Percentiles rank a stretch among this genome's conserved stretches.
These are phyloP conservation scores for Penicillium janthinellum DNA, from an alignment of 2,329 filamentous ascomycete species.

Conservation along the genomic window DNA sequence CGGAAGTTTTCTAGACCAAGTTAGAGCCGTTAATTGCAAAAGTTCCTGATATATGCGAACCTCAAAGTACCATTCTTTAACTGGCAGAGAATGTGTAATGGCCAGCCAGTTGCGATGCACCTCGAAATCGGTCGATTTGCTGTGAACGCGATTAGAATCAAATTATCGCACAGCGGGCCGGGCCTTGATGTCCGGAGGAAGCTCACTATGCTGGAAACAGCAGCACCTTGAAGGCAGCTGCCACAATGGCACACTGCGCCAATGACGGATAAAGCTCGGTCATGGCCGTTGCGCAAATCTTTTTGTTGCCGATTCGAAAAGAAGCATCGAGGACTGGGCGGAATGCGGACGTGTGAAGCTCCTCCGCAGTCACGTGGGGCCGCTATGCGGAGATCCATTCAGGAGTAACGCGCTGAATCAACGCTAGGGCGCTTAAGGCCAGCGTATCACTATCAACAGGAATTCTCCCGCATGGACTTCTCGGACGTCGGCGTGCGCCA, in stretches of 20 bases:
- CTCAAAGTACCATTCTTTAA: constrained; percentile 93
- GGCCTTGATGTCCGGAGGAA: background rate
- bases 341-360: constrained; percentile 22
- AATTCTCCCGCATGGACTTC: constrained; percentile 40
- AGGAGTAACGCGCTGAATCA: constrained; percentile 13
- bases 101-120: constrained; percentile 99
- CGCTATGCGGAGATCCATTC: constrained; percentile 25
- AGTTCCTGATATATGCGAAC: constrained; percentile 40
- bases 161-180: background rate
- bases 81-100: constrained; percentile 84
- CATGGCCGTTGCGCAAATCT: constrained; percentile 56
- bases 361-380: constrained; percentile 25
- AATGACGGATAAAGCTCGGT: constrained; percentile 75
- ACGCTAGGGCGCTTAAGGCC: constrained; percentile 19
- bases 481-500: constrained; percentile 50
- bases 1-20: constrained; percentile 73
- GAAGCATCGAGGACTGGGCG: background rate
- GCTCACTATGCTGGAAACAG: constrained; percentile 27
- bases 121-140: constrained; percentile 98
- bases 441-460: constrained; percentile 29
- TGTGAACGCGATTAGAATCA: constrained; percentile 42
- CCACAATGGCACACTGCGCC: constrained; percentile 24
- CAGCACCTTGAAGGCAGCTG: constrained; percentile 24
- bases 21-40: constrained; percentile 1
- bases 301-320: constrained; percentile 11